Base-by-base conservation (phyloP, 2,329 filamentous ascomycete species). In the Basipetospora sp. region DNA sequence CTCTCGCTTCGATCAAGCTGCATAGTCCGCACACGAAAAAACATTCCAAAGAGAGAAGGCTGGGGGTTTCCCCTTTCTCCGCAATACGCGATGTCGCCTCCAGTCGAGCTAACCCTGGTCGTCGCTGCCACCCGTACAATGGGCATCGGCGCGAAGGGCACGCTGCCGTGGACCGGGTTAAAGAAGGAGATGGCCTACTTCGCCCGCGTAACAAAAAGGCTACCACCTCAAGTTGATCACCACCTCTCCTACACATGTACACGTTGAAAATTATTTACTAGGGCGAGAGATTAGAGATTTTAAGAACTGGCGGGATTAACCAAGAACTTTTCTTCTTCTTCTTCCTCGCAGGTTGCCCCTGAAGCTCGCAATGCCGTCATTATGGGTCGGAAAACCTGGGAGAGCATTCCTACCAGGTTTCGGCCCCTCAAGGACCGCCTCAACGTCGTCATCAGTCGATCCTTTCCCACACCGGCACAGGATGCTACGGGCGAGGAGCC, bases 321-420 rank as follows among this genome's bases (percentile, higher is more conserved):
- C 13, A 22, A 27, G n/a, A n/a, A n/a, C n/a, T n/a, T n/a, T n/a
- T n/a, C n/a, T n/a, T 22, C 3, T n/a, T n/a, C 27, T 30, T 30
- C 14, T 30, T 15, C 15, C 27, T 19, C 33, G 16, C 34, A 60
- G 57, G 43, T 50, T 4, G 48, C 57, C 2, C 41, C 57, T 6
- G 45, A 52, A 1, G 47, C 60, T 30, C 41, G 62, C 46, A 88
- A 87, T 56, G 81, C 83, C 14, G 83, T 96, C 36, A 80, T 98
- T 48, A 98, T 98, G 90, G 90, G 90, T 42, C 81, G 90, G 52
- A 94, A 92, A 59, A 98, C 90, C 0, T 98, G 88, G 79, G 85
- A 93, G 37, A 85, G 77, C 45, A 88, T 98, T 42, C 88, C 90
- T 2, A 53, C 65, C 5, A 70, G 67, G 36, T 86, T 90, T 54